Evolutionary conservation across 306 rosid species (phyloP).

Genomic region (Pueraria montana): DNA sequence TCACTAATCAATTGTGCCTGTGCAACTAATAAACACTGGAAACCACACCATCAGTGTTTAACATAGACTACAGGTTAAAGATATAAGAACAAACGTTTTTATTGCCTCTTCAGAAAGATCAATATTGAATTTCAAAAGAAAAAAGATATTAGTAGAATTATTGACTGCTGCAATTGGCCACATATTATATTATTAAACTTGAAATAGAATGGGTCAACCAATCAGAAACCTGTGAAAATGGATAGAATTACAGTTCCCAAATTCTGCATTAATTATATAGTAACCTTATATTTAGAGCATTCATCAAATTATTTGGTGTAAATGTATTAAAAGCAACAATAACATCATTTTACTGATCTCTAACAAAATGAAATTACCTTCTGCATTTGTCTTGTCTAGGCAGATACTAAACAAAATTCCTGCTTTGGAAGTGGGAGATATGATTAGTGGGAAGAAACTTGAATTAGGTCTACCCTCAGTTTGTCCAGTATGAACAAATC

Average conservation of each 20-base stretch:
- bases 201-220: slow-evolving; percentile 26
- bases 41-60: slow-evolving; percentile 14
- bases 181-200: slow-evolving; percentile 23
- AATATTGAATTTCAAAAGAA: slow-evolving; percentile 33
- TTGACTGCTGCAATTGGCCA: slow-evolving; percentile 28
- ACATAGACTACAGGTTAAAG: slow-evolving; percentile 21
- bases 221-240: slow-evolving; percentile 37
- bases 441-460: slow-evolving; percentile 82
- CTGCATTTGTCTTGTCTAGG: slow-evolving; percentile 70
- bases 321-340: slow-evolving; percentile 42
- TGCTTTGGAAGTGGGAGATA: slow-evolving; percentile 88
- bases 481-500: slow-evolving; percentile 80
- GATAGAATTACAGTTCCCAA: slow-evolving; percentile 23
- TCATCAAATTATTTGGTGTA: slow-evolving; percentile 30
- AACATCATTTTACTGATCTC: slow-evolving; percentile 38
- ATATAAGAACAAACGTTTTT: slow-evolving; percentile 14
- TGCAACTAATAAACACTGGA: slow-evolving; percentile 22
- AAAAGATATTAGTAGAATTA: slow-evolving; percentile 17
- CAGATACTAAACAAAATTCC: slow-evolving; percentile 88
- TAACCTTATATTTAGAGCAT: slow-evolving; percentile 19
- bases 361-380: slow-evolving; percentile 64
- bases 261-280: slow-evolving; percentile 30
- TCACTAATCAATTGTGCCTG: slow-evolving; percentile 8
- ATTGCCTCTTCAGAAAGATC: slow-evolving; percentile 33
- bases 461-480: slow-evolving; percentile 80